These are phyloP conservation scores for Sphagnum fallax DNA, from an alignment of 228 moss, liverwort and hornwort genomes.

Conservation along the genomic window DNA sequence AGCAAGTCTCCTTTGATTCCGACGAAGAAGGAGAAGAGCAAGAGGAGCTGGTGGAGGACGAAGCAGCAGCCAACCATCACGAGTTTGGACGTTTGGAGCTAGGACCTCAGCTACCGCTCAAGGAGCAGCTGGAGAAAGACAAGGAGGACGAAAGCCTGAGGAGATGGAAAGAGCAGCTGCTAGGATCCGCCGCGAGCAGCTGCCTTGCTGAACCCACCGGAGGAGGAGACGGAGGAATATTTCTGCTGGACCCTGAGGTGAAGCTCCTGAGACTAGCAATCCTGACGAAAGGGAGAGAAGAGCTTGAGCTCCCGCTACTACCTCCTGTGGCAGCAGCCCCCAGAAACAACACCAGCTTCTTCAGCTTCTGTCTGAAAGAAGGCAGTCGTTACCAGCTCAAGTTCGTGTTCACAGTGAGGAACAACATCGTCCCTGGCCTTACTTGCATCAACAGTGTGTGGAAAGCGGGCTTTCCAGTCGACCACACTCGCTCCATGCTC, in stretches of 20 bases:
- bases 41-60: constrained; percentile 11
- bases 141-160: constrained; percentile 58
- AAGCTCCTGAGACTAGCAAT: constrained; percentile 34
- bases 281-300: constrained; percentile 34
- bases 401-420: constrained; percentile 47
- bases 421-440: constrained; percentile 54
- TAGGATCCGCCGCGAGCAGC: constrained; percentile 31
- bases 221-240: no score
- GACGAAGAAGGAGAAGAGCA: constrained; percentile 27
- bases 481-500: constrained; percentile 51
- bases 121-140: constrained; percentile 57
- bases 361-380: constrained; percentile 53
- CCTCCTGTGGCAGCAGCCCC: constrained; percentile 17
- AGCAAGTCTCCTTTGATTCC: constrained; percentile 20
- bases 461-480: constrained; percentile 58
- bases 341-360: constrained; percentile 34
- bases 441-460: constrained; percentile 57
- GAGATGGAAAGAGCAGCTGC: constrained; percentile 61
- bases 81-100: constrained; percentile 33
- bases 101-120: constrained; percentile 42
- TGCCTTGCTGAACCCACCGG: constrained; percentile 17
- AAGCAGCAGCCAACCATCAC: not conserved
- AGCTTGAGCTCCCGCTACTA: constrained; percentile 33
- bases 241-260: constrained; percentile 48
- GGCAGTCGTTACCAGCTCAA: constrained; percentile 40